Evolutionary conservation across 2,329 filamentous ascomycete genomes (phyloP), one percentile per base, ranked within the genome.

Genomic region (Verticillium albo-atrum): DNA sequence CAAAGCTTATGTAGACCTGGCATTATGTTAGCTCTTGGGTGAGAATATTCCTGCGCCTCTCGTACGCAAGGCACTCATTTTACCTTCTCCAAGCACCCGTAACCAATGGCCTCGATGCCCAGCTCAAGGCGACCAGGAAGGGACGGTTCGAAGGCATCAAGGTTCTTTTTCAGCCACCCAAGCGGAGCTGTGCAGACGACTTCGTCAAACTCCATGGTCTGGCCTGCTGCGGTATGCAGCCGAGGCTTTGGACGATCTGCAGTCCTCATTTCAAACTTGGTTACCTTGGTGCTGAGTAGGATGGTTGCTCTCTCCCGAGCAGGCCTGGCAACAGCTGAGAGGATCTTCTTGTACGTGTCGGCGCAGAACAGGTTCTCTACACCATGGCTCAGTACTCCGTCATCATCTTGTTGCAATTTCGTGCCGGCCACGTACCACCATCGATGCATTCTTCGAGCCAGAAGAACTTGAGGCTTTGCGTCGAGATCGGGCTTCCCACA

Each of bases 401-500:
- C 10, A 12, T 9, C 42, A 23, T 50, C 3, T 25, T 23, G 9
- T 9, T 62, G 47, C 14, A 30, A n/a, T n/a, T n/a, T n/a, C n/a
- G 23, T 23, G n/a, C 17, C 20, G 2, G 23, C 17, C 42, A 67
- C 77, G 65, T 68, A 84, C 84, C 83, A 53, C 89, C 89, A 68
- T 91, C 89, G 57, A 92, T 87, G 64, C 88, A 90, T 71, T 92
- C 88, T 68, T 92, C 89, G 5, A 92, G 70, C 88, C 89, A 91
- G 70, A 91, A 90, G 74, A 86, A 92, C 74, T 87, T 90, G 32
- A 92, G 75, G 65, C 88, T 91, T 70, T 92, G 89, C 27, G 69
- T 81, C 57, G 79, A 74, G 9, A 90, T 77, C 0, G 85, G 81
- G 60, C 82, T 88, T 15, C 89, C 89, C 6, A 91, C 81, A 68